These are phyloP conservation scores for Cordia subcordata DNA, from an alignment of 257 asterid genomes.

Conservation along the genomic window DNA sequence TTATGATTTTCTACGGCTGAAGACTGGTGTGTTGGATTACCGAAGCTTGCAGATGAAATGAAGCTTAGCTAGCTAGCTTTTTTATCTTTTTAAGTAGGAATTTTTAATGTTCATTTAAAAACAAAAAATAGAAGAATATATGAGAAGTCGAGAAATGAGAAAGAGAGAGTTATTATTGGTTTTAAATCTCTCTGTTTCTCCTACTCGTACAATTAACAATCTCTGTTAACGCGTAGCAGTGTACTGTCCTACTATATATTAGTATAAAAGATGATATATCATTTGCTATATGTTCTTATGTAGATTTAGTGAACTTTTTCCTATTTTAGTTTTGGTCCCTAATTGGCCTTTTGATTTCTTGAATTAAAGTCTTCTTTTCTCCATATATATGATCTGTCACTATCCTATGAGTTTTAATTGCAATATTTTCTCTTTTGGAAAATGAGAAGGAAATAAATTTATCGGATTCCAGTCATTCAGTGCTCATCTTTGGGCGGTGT, in stretches of 20 bases:
- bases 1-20: constrained; percentile 57
- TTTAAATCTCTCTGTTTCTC: constrained; percentile 20
- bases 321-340: neutral
- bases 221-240: constrained; percentile 15
- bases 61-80: too few relatives aligned
- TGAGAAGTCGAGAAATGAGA: constrained; percentile 7
- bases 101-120: constrained; percentile 14
- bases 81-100: neutral
- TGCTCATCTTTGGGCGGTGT: constrained; percentile 25
- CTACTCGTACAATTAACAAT: constrained; percentile 29
- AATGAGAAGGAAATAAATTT: too few relatives aligned
- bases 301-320: neutral
- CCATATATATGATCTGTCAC: too few relatives aligned
- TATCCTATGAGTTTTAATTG: too few relatives aligned
- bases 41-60: constrained; percentile 67
- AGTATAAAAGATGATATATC: constrained; percentile 11
- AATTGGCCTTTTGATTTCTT: neutral
- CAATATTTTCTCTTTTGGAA: too few relatives aligned
- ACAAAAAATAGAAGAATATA: constrained; percentile 5
- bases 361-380: too few relatives aligned
- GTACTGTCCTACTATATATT: constrained; percentile 4
- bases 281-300: constrained; percentile 7
- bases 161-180: constrained; percentile 20
- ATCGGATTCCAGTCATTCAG: neutral
- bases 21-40: constrained; percentile 52